Evolutionary conservation across 2,329 filamentous ascomycete genomes (phyloP).

Genomic region (Colletotrichum shisoi): DNA sequence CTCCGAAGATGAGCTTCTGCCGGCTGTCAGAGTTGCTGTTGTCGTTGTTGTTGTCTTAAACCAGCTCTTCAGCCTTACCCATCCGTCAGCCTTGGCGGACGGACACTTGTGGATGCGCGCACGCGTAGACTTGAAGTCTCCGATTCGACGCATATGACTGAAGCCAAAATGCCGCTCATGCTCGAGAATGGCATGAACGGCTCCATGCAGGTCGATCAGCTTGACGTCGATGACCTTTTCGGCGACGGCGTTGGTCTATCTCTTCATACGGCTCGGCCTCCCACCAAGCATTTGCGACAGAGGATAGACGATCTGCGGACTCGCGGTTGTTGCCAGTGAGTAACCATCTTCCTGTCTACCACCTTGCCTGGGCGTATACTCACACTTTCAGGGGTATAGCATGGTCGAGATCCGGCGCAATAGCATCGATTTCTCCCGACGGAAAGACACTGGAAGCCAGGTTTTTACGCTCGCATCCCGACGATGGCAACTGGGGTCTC

Average conservation of each 20-base stretch:
- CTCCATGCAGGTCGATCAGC: constrained; percentile 60
- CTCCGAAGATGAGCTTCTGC: constrained; percentile 26
- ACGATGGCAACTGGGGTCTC: constrained; percentile 77
- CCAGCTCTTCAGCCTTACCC: constrained; percentile 22
- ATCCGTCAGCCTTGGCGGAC: constrained; percentile 4
- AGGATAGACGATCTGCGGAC: constrained; percentile 79
- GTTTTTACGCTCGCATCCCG: constrained; percentile 72
- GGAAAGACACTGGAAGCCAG: constrained; percentile 75
- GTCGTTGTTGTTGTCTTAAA: constrained; percentile 7
- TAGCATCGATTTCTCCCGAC: constrained; percentile 80
- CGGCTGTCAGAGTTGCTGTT: constrained; percentile 1
- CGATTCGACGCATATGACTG: constrained; percentile 43
- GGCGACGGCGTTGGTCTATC: constrained; percentile 71
- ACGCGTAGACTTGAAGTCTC: not conserved
- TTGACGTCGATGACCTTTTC: constrained; percentile 78
- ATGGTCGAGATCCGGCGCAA: constrained; percentile 88
- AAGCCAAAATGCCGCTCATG: constrained; percentile 60
- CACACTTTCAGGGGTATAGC: constrained; percentile 70
- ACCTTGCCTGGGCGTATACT: constrained; percentile 40
- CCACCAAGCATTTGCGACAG: constrained; percentile 72
- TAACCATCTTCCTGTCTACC: not conserved
- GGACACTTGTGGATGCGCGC: constrained; percentile 9
- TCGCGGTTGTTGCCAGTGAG: constrained; percentile 83
- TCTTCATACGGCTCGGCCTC: constrained; percentile 60
- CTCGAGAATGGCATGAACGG: constrained; percentile 59